These are phyloP conservation scores for Yarrowia sp. DNA, from an alignment of 805 yeast genomes.

Conservation along the genomic window DNA sequence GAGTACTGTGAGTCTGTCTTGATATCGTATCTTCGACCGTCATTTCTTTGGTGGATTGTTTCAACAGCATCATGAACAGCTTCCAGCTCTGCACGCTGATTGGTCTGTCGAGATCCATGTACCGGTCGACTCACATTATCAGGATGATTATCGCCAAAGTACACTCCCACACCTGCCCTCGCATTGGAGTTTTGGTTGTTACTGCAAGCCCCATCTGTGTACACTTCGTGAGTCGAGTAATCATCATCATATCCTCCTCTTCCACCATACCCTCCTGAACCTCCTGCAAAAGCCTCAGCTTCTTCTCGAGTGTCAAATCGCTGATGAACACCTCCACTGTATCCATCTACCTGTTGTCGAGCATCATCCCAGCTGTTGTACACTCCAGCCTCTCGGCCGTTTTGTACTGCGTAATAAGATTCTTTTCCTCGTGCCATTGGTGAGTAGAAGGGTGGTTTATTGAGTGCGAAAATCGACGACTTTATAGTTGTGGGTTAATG, in stretches of 20 bases:
- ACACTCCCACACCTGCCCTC: neutral
- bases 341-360: too few species aligned
- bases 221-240: neutral
- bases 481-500: too few species aligned
- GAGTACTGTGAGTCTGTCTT: neutral
- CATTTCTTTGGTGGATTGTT: neutral
- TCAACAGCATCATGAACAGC: neutral
- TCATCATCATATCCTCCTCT: neutral
- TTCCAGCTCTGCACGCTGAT: conserved; percentile 15
- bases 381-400: neutral
- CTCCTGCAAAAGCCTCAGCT: neutral
- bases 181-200: conserved; percentile 2
- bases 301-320: neutral
- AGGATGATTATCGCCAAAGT: neutral
- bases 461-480: too few species aligned
- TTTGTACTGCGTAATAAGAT: too few species aligned
- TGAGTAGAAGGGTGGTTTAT: too few species aligned
- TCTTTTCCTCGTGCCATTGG: too few species aligned
- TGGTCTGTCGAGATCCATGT: neutral
- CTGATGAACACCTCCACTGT: neutral
- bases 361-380: too few species aligned
- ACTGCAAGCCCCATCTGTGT: conserved; percentile 11
- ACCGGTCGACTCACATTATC: neutral
- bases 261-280: neutral
- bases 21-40: neutral